Evolutionary conservation across 148 eudicot species (phyloP), one percentile per base, ranked within the genome.

Genomic region (Heliosperma pusillum): DNA sequence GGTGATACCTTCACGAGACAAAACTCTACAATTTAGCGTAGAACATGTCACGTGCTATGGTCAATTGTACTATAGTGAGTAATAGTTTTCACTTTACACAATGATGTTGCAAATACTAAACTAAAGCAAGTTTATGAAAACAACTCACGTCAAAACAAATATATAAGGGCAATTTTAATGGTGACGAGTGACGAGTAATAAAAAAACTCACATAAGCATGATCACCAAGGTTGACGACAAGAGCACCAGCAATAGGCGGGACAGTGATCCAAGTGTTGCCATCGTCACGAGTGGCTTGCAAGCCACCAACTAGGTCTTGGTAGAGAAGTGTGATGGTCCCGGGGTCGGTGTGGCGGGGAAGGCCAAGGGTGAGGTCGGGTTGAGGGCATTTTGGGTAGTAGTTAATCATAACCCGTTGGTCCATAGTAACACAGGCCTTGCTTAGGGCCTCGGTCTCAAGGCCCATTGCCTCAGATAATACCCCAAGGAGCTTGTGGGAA

Each of bases 221-320:
- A 64, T 91, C 89, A n/a, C 92, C 91, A 59, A 91, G 82, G 70
- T 88, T 88, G 62, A 91, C 91, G 44, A 91, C 96, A 63, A 88
- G 86, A 19, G 96, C 96, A 5, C 89, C 89, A 26, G 86, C 80
- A 26, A 88, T 79, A 5, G 96, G 96, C 69, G 83, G 87, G 20
- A 91, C 91, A 11, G 96, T 91, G 76, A 88, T 83, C 96, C 96
- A 91, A 36, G 83, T 87, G 76, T 87, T 80, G 16, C 92, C 96
- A 11, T 78, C 86, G 66, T 91, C 96, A 11, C 87, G 79, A 25
- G 92, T 91, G 10, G 89, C 89, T 42, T 91, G 92, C 22, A 91
- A 86, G 11, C 96, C 96, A 42, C 96, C 96, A 53, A 91, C 96
- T 10, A 84, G 81, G 44, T 91, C 96, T 63, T 91, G 96, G 19